Conservation (phyloP, 2,329 filamentous ascomycete genomes). For the Drechslerella stenobrocha region DNA sequence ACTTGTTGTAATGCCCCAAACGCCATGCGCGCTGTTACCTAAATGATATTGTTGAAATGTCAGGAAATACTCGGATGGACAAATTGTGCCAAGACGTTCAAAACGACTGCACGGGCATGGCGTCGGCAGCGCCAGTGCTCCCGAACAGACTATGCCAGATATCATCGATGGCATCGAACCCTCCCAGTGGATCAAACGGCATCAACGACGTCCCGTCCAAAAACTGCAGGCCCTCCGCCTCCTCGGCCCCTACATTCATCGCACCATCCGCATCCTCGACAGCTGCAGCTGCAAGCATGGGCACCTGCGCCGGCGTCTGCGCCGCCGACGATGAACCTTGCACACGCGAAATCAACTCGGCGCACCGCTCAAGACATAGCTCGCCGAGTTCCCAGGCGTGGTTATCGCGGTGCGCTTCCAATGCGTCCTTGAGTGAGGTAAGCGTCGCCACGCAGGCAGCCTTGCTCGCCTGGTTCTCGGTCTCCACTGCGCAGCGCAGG, state of each 20-base stretch:
- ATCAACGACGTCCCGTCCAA: slow-evolving; percentile 34
- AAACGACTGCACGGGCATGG: slow-evolving; percentile 8
- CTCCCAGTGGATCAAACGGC: slow-evolving; percentile 43
- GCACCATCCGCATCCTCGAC: background rate
- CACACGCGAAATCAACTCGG: slow-evolving; percentile 37
- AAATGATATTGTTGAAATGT: too few relatives aligned
- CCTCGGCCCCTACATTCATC: slow-evolving; percentile 13
- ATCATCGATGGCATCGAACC: slow-evolving; percentile 46
- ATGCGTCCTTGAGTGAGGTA: slow-evolving; percentile 31
- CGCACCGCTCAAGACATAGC: slow-evolving; percentile 36
- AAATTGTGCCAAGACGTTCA: too few relatives aligned
- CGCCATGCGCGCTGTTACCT: too few relatives aligned
- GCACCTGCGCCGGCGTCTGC: background rate
- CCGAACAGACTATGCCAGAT: slow-evolving; percentile 47
- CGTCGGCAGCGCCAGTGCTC: slow-evolving; percentile 20
- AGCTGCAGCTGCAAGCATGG: background rate
- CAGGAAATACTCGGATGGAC: too few relatives aligned
- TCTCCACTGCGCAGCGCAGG: slow-evolving; percentile 59
- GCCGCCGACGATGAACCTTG: slow-evolving; percentile 14
- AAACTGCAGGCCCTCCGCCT: slow-evolving; percentile 34
- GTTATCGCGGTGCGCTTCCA: slow-evolving; percentile 34
- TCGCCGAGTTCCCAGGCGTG: slow-evolving; percentile 39
- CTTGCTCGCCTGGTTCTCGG: slow-evolving; percentile 54
- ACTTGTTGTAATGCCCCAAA: too few relatives aligned
- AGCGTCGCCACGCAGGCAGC: slow-evolving; percentile 29